Base-by-base conservation (phyloP, 306 rosid species). In the Dicorynia guianensis region DNA sequence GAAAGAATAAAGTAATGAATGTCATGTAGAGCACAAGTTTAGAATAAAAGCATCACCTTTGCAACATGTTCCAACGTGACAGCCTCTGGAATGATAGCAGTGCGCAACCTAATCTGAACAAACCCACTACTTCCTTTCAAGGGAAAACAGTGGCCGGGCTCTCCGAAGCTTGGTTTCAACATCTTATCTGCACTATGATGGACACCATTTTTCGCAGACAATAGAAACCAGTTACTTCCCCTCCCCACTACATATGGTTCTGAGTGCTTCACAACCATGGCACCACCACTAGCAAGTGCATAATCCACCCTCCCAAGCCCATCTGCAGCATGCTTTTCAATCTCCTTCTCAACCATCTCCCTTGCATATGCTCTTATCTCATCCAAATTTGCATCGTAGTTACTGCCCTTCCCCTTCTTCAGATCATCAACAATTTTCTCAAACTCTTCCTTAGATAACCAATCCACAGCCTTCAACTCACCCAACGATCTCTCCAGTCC, bases 81-180 rank as follows among this genome's bases (percentile, higher is more conserved):
- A 69, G 98, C 97, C 85, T 96, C 98, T 0, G 99, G 97, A 78
- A 89, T 67, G 61, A 96, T 88, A 7, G 89, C 88, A 2, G 96
- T 57, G 11, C 98, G 88, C 77, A 96, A 79, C 88, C 59, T 90
- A 80, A 96, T 93, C 81, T 88, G 91, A 34, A 90, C 93, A 86
- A 89, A 96, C 20, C 99, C 99, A 44, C 67, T 76, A 57, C 77
- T 88, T 38, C 95, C 99, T 73, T 83, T 91, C 93, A 96, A 75
- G 1, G 98, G 85, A 70, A 96, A 96, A 80, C 99, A 96, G 76
- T 90, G 94, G 30, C 98, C 99, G 0, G 99, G 98, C 79, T 96
- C 98, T 7, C 99, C 99, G 68, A 96, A 93, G 81, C 99, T 96
- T 0, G 99, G 99, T 17, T 64, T 87, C 79, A 96, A 74, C 99